Evolutionary conservation across 139 green algal genomes (phyloP).

Genomic region (Micractinium sp.): DNA sequence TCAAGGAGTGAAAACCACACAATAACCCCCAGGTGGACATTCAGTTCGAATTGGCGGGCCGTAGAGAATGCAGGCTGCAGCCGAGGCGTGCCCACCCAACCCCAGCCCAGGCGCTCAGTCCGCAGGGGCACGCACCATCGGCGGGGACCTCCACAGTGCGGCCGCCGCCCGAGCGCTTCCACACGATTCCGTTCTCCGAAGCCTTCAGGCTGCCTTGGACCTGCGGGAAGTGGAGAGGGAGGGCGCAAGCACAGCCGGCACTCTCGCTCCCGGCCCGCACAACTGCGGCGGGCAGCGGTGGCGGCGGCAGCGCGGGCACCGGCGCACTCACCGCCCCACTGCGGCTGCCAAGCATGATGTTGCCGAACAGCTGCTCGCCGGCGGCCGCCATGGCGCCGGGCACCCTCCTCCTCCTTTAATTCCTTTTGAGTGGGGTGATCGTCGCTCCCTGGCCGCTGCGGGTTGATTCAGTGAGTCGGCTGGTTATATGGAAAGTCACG

Average conservation of each 20-base stretch:
- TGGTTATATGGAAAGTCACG: too few species aligned
- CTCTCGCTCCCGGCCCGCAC: neutral
- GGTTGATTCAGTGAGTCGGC: too few species aligned
- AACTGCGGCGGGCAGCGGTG: neutral
- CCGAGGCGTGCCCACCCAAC: too few species aligned
- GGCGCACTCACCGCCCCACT: constrained; percentile 29
- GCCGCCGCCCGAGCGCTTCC: constrained; percentile 47
- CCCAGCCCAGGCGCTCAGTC: too few species aligned
- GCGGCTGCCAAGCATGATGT: constrained; percentile 35
- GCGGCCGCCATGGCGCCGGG: neutral
- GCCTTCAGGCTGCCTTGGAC: constrained; percentile 44
- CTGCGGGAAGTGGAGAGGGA: constrained; percentile 9
- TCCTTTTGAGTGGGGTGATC: too few species aligned
- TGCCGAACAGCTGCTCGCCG: constrained; percentile 40
- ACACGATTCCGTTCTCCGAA: constrained; percentile 30
- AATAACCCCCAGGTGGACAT: too few species aligned
- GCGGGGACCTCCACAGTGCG: constrained; percentile 42
- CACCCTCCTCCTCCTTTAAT: neutral
- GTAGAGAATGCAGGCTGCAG: too few species aligned
- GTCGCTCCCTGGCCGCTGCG: too few species aligned
- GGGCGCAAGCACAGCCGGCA: too few species aligned
- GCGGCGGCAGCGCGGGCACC: neutral
- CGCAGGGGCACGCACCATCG: constrained; percentile 6
- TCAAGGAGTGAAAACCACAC: neutral
- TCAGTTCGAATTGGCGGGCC: too few species aligned